Percentiles rank a stretch among this genome's conserved stretches.
Evolutionary conservation across 208 protist genomes (phyloP).

Genomic region (Leishmania tropica): DNA sequence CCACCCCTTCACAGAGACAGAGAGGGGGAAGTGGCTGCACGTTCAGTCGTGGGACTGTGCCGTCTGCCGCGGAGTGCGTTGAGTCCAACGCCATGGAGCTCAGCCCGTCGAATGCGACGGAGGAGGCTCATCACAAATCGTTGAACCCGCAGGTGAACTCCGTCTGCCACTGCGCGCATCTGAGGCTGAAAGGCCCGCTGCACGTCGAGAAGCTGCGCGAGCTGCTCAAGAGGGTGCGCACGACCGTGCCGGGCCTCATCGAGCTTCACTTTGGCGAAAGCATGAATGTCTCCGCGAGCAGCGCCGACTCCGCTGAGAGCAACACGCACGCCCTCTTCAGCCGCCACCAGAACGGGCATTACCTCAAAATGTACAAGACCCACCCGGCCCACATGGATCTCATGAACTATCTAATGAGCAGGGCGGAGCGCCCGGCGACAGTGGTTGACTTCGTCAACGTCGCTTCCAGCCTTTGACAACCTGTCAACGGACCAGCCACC

Average conservation of each 20-base stretch:
- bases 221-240: conserved; percentile 35
- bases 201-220: conserved; percentile 33
- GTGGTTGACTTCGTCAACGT: conserved; percentile 61
- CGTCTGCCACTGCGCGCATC: conserved; percentile 46
- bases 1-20: neutral
- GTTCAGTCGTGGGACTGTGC: neutral
- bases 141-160: conserved; percentile 37
- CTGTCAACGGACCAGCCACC: neutral
- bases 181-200: conserved; percentile 36
- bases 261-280: conserved; percentile 70
- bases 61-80: neutral
- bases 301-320: conserved; percentile 31
- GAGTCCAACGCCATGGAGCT: conserved; percentile 13
- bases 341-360: conserved; percentile 42
- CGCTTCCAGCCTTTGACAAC: conserved; percentile 37
- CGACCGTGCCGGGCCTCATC: conserved; percentile 48
- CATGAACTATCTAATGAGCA: conserved; percentile 34
- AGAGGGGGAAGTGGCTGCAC: neutral
- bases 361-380: conserved; percentile 36
- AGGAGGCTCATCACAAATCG: conserved; percentile 12
- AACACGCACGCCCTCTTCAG: conserved; percentile 60
- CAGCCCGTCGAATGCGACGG: neutral
- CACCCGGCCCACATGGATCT: conserved; percentile 46
- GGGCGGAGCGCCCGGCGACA: conserved; percentile 31
- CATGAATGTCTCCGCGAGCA: conserved; percentile 38